phyloP scores from a whole-genome alignment of 2,329 filamentous ascomycete species.

The Ambrosiella beaveri region DNA sequence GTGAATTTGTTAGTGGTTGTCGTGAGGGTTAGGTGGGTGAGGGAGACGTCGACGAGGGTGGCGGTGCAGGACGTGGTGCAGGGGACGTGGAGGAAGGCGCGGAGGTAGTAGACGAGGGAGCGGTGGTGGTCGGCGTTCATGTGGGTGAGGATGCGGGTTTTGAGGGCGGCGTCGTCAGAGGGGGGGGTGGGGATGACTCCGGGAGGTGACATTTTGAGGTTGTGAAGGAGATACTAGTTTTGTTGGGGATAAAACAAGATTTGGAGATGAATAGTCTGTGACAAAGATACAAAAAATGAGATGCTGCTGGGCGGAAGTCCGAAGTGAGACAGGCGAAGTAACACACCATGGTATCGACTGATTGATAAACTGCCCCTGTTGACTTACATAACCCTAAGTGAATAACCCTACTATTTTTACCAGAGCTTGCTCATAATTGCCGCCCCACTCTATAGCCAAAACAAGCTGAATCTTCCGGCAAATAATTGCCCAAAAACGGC shows the following conservation, averaged over 20 bases:
- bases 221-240: not conserved
- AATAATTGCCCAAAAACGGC: not conserved
- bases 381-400: no score
- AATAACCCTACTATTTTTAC: no score
- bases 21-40: slow-evolving; percentile 46
- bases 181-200: not conserved
- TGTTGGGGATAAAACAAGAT: no score
- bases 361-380: no score
- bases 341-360: no score
- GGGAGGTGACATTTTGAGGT: not conserved
- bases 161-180: slow-evolving; percentile 18
- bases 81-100: not conserved
- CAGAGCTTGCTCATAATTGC: no score
- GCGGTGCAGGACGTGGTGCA: not conserved
- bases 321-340: no score
- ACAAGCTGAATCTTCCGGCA: not conserved
- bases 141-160: slow-evolving; percentile 43
- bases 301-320: no score
- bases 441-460: not conserved
- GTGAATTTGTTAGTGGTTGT: slow-evolving; percentile 23
- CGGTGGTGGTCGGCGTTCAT: slow-evolving; percentile 73
- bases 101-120: slow-evolving; percentile 51
- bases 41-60: slow-evolving; percentile 14
- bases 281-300: no score
- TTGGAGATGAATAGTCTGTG: no score